phyloP scores from a whole-genome alignment of 768 basidiomycete species.

The Amyloporia xantha region DNA sequence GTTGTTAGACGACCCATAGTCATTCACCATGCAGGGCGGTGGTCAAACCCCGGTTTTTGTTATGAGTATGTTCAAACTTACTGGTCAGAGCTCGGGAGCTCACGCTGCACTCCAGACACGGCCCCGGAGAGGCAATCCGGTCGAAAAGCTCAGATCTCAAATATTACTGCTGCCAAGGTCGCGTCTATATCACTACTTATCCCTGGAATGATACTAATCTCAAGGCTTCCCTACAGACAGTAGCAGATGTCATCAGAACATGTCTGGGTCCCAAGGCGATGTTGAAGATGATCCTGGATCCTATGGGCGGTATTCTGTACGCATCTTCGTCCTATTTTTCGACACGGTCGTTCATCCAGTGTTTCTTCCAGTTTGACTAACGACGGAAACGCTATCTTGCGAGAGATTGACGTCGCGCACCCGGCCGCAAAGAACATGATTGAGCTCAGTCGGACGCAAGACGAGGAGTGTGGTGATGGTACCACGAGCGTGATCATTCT shows the following conservation, averaged over 20 bases:
- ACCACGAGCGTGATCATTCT: slow-evolving; percentile 98
- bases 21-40: slow-evolving; percentile 24
- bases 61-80: slow-evolving; percentile 49
- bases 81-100: neutral
- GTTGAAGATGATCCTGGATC: slow-evolving; percentile 99
- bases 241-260: slow-evolving; percentile 96
- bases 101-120: slow-evolving; percentile 51
- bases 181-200: too few relatives aligned
- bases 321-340: slow-evolving; percentile 20
- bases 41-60: slow-evolving; percentile 79
- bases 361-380: slow-evolving; percentile 69
- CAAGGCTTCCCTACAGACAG: slow-evolving; percentile 49
- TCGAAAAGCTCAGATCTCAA: slow-evolving; percentile 92
- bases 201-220: neutral
- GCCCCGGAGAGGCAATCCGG: slow-evolving; percentile 93
- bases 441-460: slow-evolving; percentile 94
- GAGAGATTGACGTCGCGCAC: slow-evolving; percentile 98
- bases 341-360: neutral
- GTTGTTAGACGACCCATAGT: too few relatives aligned
- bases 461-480: slow-evolving; percentile 98
- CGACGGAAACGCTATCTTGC: slow-evolving; percentile 97
- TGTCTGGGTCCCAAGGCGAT: slow-evolving; percentile 97
- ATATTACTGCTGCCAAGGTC: slow-evolving; percentile 96
- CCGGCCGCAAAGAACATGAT: slow-evolving; percentile 99
- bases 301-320: slow-evolving; percentile 97